phyloP scores from a whole-genome alignment of 768 basidiomycete species.

The Panaeolus cyanescens region DNA sequence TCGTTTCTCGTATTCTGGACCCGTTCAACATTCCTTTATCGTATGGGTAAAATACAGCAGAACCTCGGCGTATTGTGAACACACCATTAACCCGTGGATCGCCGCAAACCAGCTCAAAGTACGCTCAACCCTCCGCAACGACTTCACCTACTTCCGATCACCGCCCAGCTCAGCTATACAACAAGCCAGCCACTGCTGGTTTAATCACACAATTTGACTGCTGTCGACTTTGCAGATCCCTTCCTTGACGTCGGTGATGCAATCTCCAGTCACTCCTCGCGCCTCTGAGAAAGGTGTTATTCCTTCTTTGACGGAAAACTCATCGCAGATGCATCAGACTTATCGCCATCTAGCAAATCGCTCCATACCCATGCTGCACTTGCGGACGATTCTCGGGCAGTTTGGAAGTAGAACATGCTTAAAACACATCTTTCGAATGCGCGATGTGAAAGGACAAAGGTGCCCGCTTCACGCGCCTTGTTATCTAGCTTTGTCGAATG shows the following conservation, averaged over 20 bases:
- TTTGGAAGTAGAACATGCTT: conserved; percentile 7
- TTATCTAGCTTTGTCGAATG: not conserved
- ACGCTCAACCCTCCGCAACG: not conserved
- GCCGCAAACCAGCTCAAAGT: not conserved
- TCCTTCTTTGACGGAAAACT: not conserved
- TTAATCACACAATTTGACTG: not conserved
- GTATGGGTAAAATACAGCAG: not conserved
- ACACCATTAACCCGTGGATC: not conserved
- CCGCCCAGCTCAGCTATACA: not conserved
- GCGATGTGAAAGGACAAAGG: conserved; percentile 5
- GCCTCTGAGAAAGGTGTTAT: not conserved
- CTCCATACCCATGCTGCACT: conserved; percentile 4
- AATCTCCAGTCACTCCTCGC: not conserved
- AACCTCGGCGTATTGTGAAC: not conserved
- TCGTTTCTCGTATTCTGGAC: not conserved
- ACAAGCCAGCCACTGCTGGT: not conserved
- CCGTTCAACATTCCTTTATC: not conserved
- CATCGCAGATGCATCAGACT: not conserved
- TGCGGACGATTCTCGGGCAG: conserved; percentile 15
- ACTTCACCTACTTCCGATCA: not conserved
- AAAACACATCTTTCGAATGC: not conserved
- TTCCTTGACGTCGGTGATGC: not conserved
- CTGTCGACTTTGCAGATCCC: not conserved
- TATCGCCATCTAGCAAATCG: not conserved
- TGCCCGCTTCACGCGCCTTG: not conserved